These are phyloP conservation scores for Collariella sp. DNA, from an alignment of 495 filamentous ascomycete genomes.

Conservation along the genomic window DNA sequence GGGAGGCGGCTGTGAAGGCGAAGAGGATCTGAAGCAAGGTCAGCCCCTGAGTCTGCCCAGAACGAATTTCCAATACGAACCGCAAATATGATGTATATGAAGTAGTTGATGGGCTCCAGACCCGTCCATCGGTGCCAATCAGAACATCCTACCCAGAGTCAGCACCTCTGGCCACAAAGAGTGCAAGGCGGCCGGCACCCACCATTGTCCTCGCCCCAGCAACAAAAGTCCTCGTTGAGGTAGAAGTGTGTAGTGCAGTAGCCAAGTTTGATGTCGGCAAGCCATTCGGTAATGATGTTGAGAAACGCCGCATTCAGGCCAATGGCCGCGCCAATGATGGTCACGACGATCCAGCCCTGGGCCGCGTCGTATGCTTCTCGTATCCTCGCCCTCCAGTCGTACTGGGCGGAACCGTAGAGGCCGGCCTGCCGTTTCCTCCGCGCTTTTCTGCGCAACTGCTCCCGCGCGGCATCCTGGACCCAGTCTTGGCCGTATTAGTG, in stretches of 20 bases:
- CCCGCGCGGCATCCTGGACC: conserved; percentile 94
- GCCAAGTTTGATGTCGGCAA: conserved; percentile 90
- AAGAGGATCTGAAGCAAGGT: conserved; percentile 54
- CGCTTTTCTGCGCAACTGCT: conserved; percentile 72
- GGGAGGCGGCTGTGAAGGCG: conserved; percentile 67
- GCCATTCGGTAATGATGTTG: conserved; percentile 95
- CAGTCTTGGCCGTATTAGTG: conserved; percentile 51
- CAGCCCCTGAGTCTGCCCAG: conserved; percentile 9
- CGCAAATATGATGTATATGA: conserved; percentile 83
- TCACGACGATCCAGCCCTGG: conserved; percentile 97
- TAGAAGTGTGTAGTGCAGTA: conserved; percentile 95
- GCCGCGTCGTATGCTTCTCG: conserved; percentile 90
- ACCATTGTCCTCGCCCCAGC: conserved; percentile 92
- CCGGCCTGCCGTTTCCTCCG: conserved; percentile 63
- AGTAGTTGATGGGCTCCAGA: conserved; percentile 69
- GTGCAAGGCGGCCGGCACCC: neutral
- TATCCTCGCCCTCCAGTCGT: conserved; percentile 75
- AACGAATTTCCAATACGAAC: conserved; percentile 38
- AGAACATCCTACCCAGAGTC: conserved; percentile 55
- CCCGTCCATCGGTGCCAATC: conserved; percentile 89
- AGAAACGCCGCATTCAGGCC: conserved; percentile 87
- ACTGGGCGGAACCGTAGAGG: conserved; percentile 62
- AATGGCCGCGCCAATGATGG: conserved; percentile 84
- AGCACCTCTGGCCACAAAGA: conserved; percentile 8
- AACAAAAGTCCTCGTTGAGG: conserved; percentile 96